Evolutionary conservation across 768 basidiomycete species (phyloP).

Genomic region (Boletus barrowsii): DNA sequence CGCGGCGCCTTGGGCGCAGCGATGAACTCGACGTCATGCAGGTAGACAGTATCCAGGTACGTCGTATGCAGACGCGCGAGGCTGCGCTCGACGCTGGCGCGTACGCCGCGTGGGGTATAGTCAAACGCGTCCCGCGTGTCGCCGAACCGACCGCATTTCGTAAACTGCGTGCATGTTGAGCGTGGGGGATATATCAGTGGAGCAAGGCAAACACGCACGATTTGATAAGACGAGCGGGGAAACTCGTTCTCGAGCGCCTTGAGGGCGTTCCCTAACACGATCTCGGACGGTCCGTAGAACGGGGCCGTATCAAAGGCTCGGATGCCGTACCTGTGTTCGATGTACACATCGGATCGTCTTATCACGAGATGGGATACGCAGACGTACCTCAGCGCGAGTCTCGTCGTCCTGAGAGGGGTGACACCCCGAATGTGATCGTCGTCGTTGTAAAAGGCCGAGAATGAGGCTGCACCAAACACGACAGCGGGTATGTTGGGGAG

Average conservation of each 20-base stretch:
- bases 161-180: conserved; percentile 49
- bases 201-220: conserved; percentile 41
- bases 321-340: conserved; percentile 65
- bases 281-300: conserved; percentile 79
- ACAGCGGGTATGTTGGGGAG: conserved; percentile 45
- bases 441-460: conserved; percentile 65
- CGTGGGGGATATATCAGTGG: background rate
- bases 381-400: conserved; percentile 71
- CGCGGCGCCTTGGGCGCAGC: conserved; percentile 49
- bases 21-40: conserved; percentile 85
- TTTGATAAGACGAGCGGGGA: conserved; percentile 72
- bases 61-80: conserved; percentile 66
- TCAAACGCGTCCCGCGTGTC: conserved; percentile 53
- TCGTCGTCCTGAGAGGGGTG: conserved; percentile 60
- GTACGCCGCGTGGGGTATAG: conserved; percentile 65
- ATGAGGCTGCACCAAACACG: conserved; percentile 69
- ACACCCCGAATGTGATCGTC: conserved; percentile 55
- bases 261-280: conserved; percentile 66
- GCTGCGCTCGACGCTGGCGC: conserved; percentile 63
- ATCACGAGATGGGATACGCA: background rate
- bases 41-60: conserved; percentile 77
- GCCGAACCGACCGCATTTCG: conserved; percentile 84
- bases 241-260: conserved; percentile 61
- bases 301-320: conserved; percentile 78
- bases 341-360: background rate